These are phyloP conservation scores for Linnemannia hyalina DNA, from an alignment of 192 early-diverging fungal genomes.

Conservation along the genomic window DNA sequence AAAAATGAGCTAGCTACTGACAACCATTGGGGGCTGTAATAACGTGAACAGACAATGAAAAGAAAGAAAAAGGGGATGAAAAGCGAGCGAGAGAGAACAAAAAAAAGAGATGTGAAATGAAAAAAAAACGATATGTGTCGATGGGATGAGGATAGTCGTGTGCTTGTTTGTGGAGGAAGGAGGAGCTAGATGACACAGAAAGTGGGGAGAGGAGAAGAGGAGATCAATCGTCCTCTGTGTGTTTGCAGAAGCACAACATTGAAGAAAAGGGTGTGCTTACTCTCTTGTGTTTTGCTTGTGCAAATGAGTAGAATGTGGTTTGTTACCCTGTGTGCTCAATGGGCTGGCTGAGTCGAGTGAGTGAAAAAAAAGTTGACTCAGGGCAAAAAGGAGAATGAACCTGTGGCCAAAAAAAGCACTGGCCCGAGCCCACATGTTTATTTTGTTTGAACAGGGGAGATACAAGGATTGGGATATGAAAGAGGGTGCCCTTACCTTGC, in stretches of 20 bases:
- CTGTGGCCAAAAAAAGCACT: neutral
- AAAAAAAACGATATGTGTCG: neutral
- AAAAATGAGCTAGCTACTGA: neutral
- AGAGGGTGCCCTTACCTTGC: neutral
- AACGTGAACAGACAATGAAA: neutral
- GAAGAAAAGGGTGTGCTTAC: neutral
- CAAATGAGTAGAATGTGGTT: neutral
- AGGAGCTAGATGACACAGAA: neutral
- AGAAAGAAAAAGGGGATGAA: neutral
- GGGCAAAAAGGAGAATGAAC: neutral
- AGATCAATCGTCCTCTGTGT: too few species aligned
- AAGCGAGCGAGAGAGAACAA: too few species aligned
- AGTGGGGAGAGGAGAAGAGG: neutral
- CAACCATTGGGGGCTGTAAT: neutral
- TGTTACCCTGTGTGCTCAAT: neutral
- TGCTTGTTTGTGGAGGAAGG: neutral
- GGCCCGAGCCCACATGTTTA: slow-evolving; percentile 11
- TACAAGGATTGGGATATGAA: neutral
- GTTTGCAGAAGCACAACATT: neutral
- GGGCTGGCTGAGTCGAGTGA: neutral
- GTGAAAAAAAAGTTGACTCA: neutral
- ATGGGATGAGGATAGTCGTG: neutral
- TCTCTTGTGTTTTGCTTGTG: neutral
- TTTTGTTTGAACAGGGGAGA: neutral
- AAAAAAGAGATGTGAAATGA: neutral